phyloP scores from a whole-genome alignment of 805 yeast species.

The Starmera dryadoides region DNA sequence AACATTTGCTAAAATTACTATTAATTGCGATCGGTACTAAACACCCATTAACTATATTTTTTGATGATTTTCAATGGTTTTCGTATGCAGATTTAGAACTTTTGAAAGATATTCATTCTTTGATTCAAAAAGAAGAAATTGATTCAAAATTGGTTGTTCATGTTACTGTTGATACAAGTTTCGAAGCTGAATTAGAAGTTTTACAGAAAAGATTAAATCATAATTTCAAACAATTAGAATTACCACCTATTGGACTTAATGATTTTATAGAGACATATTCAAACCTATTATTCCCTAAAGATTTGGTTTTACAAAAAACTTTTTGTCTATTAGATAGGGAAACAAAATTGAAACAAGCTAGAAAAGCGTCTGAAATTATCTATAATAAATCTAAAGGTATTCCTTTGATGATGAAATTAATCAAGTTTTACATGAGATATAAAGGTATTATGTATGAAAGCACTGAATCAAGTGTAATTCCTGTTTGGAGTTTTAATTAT shows the following conservation, averaged over 20 bases:
- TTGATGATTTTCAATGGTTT: constrained; percentile 42
- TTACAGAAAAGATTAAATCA: constrained; percentile 14
- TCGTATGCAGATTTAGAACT: constrained; percentile 23
- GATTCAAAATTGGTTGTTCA: constrained; percentile 20
- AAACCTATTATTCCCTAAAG: constrained; percentile 8
- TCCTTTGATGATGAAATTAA: constrained; percentile 8
- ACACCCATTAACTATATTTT: constrained; percentile 35
- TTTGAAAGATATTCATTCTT: constrained; percentile 19
- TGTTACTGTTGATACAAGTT: constrained; percentile 14
- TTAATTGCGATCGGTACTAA: constrained; percentile 30
- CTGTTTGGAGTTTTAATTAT: constrained; percentile 15
- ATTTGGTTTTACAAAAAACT: not conserved
- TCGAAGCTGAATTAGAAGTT: constrained; percentile 5
- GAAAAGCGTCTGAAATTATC: constrained; percentile 7
- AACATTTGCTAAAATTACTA: constrained; percentile 34
- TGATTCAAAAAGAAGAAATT: constrained; percentile 16
- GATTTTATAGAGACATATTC: not conserved
- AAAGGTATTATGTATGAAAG: not conserved
- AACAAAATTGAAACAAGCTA: not conserved
- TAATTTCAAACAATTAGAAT: constrained; percentile 11
- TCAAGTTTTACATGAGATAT: constrained; percentile 9
- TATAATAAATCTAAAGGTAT: constrained; percentile 17
- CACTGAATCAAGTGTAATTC: constrained; percentile 5
- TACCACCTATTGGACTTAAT: constrained; percentile 9
- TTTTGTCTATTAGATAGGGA: not conserved